A percentile compares a stretch with the other conserved stretches of the same genome.
These are phyloP conservation scores for Colletotrichum brevisporum DNA, from an alignment of 2,329 filamentous ascomycete genomes.

Conservation along the genomic window DNA sequence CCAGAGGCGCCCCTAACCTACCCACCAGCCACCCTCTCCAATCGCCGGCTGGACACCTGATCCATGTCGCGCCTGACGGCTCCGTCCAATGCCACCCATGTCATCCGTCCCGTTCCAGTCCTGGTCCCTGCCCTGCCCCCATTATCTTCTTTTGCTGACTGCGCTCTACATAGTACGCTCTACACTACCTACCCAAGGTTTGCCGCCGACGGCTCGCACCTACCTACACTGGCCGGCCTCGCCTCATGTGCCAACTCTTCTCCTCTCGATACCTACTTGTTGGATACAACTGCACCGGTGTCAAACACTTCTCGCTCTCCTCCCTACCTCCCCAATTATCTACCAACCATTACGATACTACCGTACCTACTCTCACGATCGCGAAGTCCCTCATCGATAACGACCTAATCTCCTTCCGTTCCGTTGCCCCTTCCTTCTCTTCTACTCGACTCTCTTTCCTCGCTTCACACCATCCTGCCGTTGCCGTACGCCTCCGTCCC, in stretches of 20 bases:
- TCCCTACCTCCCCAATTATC: conserved; percentile 7
- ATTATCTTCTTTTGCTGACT: conserved; percentile 26
- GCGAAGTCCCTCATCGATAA: conserved; percentile 20
- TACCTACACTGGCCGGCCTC: not conserved
- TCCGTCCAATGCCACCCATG: conserved; percentile 40
- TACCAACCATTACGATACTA: conserved; percentile 2
- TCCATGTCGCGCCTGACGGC: conserved; percentile 28
- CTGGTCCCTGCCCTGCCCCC: conserved; percentile 36
- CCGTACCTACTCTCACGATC: conserved; percentile 11
- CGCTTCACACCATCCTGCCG: too few relatives aligned
- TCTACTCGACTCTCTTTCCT: not conserved
- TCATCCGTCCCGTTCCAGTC: conserved; percentile 33
- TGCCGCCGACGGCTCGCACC: conserved; percentile 23
- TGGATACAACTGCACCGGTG: too few relatives aligned
- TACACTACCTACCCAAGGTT: conserved; percentile 3
- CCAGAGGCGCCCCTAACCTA: not conserved
- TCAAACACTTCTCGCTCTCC: not conserved
- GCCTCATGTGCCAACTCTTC: not conserved
- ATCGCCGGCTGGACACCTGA: conserved; percentile 20
- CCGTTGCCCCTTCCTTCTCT: not conserved
- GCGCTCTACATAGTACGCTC: conserved; percentile 7
- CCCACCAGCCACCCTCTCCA: not conserved
- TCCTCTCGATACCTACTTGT: too few relatives aligned
- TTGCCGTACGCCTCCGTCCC: too few relatives aligned
- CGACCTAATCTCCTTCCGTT: not conserved